Base-by-base conservation (phyloP, 306 rosid species). In the Quercus rubra region DNA sequence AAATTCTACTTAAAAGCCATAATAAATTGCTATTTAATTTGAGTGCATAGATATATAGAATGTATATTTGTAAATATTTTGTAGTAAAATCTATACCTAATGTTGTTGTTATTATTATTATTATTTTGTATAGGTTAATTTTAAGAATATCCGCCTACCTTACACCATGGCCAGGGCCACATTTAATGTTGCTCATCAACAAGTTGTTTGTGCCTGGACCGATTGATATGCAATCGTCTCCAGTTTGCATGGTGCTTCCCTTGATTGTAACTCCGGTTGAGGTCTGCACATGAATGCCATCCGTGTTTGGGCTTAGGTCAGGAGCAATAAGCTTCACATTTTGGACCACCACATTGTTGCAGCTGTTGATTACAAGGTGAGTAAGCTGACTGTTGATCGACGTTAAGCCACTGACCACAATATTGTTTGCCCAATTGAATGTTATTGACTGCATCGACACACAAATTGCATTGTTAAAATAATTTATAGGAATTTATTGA, bases 101-200 rank as follows among this genome's bases (percentile, higher is more conserved):
- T 10, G 17, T 49, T 38, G 9, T 38, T 38, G 31, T 30, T 30
- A 30, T 30, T 30, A 30, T 30, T 33, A 57, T 18, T 20, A 58
- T n/a, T 23, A 59, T 20, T 56, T 19, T n/a, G 5, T 61, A 4
- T 61, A 7, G 1, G 33, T 61, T 61, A 10, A 12, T 61, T 13
- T 54, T 2, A 1, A 8, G 35, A 27, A 52, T 13, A 8, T 55
- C 25, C 13, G 12, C 21, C 2, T 74, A 89, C 96, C 93, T 91
- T 54, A 91, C 77, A 5, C 97, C 97, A 31, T 91, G 97, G 5
- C 97, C 92, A 13, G 97, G 97, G 28, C 97, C 93, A 79, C 93
- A 91, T 62, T 80, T 85, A 19, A 91, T 86, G 85, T 80, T 23
- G 31, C 63, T 74, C 76, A 88, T 89, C 67, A 83, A 66, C 64